Base-by-base conservation (phyloP, 257 asterid species). In the Orobanche coerulescens region DNA sequence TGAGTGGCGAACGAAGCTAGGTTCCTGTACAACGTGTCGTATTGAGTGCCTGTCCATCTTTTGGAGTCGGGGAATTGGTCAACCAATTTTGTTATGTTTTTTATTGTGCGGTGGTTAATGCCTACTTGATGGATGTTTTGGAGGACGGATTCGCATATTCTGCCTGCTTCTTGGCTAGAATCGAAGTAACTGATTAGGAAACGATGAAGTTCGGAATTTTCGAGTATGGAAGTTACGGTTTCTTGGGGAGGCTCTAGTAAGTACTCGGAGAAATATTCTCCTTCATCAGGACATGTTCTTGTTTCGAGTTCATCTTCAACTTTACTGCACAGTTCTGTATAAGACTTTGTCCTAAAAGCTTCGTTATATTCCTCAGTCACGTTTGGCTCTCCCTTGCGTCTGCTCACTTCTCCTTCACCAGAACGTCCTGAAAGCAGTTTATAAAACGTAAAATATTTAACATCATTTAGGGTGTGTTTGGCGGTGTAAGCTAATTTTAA, bases 341-440 rank as follows among this genome's bases (percentile, higher is more conserved):
- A 90, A 19, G 97, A 90, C 49, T 84, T 86, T 12, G 97, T 82
- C 64, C 95, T 76, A 22, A 90, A 78, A 5, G 90, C 83, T 69
- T 77, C 76, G 68, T 66, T 72, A 57, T 84, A 86, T 64, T 89
- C 94, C 65, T 84, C 84, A 31, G 77, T 70, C 61, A 86, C 82
- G 50, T 69, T 59, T 74, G 80, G 39, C 65, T 69, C 68, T 47
- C 49, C 62, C 75, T 8, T 70, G 70, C 59, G 74, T 75, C 79
- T 66, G 24, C 37, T 62, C 47, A 0, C 67, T 2, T 70, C 58
- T 19, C 23, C 72, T 42, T 71, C 61, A 13, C 63, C 67, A 6
- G n/a, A 33, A 59, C 62, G 28, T 49, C 85, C 95, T 88, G 64
- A 43, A 67, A 49, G 5, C 14, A 23, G 36, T 30, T 33, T 63